These are phyloP conservation scores for Pestalotiopsis sp. DNA, from an alignment of 2,329 filamentous ascomycete genomes.

Conservation along the genomic window DNA sequence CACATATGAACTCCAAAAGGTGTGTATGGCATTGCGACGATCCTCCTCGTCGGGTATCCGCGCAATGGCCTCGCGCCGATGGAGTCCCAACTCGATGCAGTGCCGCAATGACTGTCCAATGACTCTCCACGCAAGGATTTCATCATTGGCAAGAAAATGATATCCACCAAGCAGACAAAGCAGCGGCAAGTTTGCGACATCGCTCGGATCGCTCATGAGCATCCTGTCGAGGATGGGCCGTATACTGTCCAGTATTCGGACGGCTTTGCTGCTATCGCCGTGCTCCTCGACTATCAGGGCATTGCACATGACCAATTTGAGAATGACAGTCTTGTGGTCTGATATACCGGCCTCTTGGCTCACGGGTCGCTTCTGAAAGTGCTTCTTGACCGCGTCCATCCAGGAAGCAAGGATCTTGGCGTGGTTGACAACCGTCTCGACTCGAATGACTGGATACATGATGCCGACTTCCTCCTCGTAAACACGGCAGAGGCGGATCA, in stretches of 20 bases:
- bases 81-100: conserved; percentile 80
- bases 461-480: conserved; percentile 90
- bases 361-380: conserved; percentile 28
- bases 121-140: conserved; percentile 81
- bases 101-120: conserved; percentile 81
- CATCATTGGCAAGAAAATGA: conserved; percentile 83
- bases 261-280: conserved; percentile 74
- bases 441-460: conserved; percentile 86
- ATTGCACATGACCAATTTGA: conserved; percentile 83
- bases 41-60: conserved; percentile 70
- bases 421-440: conserved; percentile 70
- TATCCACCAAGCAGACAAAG: conserved; percentile 60
- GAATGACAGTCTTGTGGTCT: conserved; percentile 60
- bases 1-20: conserved; percentile 87
- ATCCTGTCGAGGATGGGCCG: conserved; percentile 69
- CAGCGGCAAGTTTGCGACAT: conserved; percentile 49
- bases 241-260: conserved; percentile 73
- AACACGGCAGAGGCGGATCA: conserved; percentile 72
- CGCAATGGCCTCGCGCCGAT: conserved; percentile 72
- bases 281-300: conserved; percentile 76
- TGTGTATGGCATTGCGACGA: conserved; percentile 64
- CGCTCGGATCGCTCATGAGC: conserved; percentile 54
- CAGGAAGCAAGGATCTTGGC: conserved; percentile 70
- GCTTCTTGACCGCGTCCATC: conserved; percentile 56
- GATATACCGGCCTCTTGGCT: conserved; percentile 40